Evolutionary conservation across 2,329 filamentous ascomycete genomes (phyloP), one percentile per base, ranked within the genome.

Genomic region (Drechslerella coelobrocha): DNA sequence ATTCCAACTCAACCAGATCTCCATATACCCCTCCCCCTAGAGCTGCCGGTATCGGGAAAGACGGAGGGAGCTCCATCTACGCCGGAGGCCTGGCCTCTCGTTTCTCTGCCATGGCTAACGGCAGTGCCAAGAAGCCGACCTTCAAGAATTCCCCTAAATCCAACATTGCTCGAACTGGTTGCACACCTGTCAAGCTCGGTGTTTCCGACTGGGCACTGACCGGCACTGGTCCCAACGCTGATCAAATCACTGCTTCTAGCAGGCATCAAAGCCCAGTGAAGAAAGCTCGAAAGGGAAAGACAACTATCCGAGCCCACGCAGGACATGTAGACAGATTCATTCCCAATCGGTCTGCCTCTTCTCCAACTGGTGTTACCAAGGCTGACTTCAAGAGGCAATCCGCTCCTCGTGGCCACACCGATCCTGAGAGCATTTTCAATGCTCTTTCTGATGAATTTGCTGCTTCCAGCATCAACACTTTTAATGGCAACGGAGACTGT

Each of bases 201-300:
- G 88, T 96, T 31, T 97, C 92, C 41, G 92, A 99, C 78, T 97
- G 93, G 83, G 87, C 90, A 17, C 84, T 99, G 76, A 91, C 90
- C 56, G 92, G 92, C 73, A 96, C 92, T 60, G 91, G 91, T 66
- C 82, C 82, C 17, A 68, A 60, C 48, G 68, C 68, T 54, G 68
- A 65, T 19, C 48, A 69, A 37, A 80, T 80, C 5, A 76, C 77
- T 17, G 56, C 21, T 37, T 17, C 39, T 2, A 34, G 2, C 24
- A 61, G 61, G 50, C 63, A 61, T 41, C 79, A 88, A 78, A 87
- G 85, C 2, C 87, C 89, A 9, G 76, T 80, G 51, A 83, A 81
- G 76, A 78, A 81, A 75, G 83, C 76, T 78, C 84, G 81, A 23
- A 84, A 82, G 77, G 81, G 80, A 77, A 95, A 95, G 85, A 93